These are phyloP conservation scores for Exophiala xenobiotica DNA, from an alignment of 2,329 filamentous ascomycete species.

Conservation along the genomic window DNA sequence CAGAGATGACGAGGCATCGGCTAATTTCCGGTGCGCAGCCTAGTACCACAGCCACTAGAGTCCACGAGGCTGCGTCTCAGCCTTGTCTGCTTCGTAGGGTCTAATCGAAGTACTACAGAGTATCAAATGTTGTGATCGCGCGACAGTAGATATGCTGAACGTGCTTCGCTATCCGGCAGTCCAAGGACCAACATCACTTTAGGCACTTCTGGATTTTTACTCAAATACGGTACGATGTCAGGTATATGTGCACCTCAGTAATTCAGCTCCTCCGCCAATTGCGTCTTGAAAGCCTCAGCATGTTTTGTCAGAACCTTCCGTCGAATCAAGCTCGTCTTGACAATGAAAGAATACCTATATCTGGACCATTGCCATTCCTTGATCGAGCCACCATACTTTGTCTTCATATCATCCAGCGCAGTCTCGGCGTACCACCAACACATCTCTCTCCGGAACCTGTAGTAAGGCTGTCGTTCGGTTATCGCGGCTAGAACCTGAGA, in stretches of 20 bases:
- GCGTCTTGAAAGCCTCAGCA: conserved; percentile 21
- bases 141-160: background rate
- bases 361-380: conserved; percentile 27
- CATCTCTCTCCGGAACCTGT: conserved; percentile 24
- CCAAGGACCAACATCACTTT: background rate
- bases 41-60: background rate
- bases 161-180: background rate
- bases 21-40: conserved; percentile 18
- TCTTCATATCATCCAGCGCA: conserved; percentile 17
- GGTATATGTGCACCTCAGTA: conserved; percentile 10
- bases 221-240: background rate
- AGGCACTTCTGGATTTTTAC: too few species aligned
- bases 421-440: conserved; percentile 30
- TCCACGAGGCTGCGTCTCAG: background rate
- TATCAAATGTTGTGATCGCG: too few species aligned
- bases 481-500: conserved; percentile 17
- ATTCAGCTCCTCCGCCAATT: conserved; percentile 18
- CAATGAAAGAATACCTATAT: conserved; percentile 27
- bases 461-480: conserved; percentile 13
- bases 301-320: conserved; percentile 14
- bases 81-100: background rate
- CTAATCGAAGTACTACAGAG: background rate
- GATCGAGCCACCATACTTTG: conserved; percentile 15
- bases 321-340: conserved; percentile 22
- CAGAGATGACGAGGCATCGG: conserved; percentile 17